Evolutionary conservation across 2,329 filamentous ascomycete genomes (phyloP).

Genomic region (Mycogone perniciosa): DNA sequence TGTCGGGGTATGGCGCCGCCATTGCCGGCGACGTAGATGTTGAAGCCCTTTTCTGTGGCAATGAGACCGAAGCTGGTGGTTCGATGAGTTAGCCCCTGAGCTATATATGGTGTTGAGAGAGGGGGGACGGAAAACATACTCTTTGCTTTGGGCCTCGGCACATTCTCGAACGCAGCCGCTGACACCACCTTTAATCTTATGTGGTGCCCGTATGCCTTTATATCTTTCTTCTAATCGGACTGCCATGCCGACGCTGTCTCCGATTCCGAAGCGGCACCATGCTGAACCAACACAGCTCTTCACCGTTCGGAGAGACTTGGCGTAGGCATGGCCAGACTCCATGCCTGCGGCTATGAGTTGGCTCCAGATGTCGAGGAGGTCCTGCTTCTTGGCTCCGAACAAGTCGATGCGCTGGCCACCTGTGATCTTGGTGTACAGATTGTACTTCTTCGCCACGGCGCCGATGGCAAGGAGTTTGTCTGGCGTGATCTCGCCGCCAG

Average conservation of each 20-base stretch:
- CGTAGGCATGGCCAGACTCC: constrained; percentile 88
- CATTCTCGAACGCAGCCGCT: constrained; percentile 90
- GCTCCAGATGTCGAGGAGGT: constrained; percentile 76
- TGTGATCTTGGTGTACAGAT: constrained; percentile 85
- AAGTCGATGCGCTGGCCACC: constrained; percentile 88
- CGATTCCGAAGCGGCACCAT: constrained; percentile 85
- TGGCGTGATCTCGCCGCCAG: constrained; percentile 80
- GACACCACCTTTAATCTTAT: constrained; percentile 88
- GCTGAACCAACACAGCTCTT: constrained; percentile 89
- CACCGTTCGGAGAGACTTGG: constrained; percentile 80
- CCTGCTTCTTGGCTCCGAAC: constrained; percentile 86
- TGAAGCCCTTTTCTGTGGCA: constrained; percentile 87
- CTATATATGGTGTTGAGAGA: background rate
- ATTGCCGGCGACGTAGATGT: constrained; percentile 86
- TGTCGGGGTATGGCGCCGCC: constrained; percentile 81
- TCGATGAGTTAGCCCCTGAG: background rate
- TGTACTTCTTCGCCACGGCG: constrained; percentile 75
- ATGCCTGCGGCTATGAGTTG: constrained; percentile 75
- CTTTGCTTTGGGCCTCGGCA: constrained; percentile 87
- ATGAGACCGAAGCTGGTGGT: constrained; percentile 73
- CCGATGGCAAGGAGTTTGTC: constrained; percentile 81
- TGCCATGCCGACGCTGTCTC: constrained; percentile 87
- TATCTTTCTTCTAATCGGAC: constrained; percentile 83
- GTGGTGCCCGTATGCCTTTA: constrained; percentile 81
- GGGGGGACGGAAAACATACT: constrained; percentile 43